These are phyloP conservation scores for Rhynchospora breviuscula DNA, from an alignment of 176 grass and related monocot species.

Conservation along the genomic window DNA sequence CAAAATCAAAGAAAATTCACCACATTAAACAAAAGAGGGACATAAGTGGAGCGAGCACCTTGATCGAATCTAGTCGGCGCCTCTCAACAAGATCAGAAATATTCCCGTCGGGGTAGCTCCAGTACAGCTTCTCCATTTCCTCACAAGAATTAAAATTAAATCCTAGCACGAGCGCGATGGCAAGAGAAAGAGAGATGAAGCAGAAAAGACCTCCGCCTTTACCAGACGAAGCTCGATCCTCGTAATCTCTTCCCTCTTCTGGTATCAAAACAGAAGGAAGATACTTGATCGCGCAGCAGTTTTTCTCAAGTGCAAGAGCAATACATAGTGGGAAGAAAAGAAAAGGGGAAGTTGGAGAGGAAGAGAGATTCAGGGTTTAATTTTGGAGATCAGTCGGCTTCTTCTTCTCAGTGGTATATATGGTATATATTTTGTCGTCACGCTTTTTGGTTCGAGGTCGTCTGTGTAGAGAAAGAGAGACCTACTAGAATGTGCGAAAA, in stretches of 20 bases:
- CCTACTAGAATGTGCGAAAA: not conserved
- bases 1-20: not conserved
- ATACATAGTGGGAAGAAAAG: not conserved
- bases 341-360: not conserved
- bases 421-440: not conserved
- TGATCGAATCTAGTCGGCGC: constrained; percentile 29
- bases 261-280: not conserved
- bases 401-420: not conserved
- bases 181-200: not conserved
- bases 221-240: not conserved
- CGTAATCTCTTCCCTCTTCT: not conserved
- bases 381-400: not conserved
- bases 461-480: not conserved
- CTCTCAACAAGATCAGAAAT: constrained; percentile 54
- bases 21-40: not conserved
- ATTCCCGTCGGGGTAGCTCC: constrained; percentile 59
- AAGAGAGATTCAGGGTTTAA: not conserved
- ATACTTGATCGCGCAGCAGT: not conserved
- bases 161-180: constrained; percentile 12
- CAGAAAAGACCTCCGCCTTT: not conserved
- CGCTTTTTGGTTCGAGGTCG: not conserved
- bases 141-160: not conserved
- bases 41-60: not conserved
- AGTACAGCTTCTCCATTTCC: constrained; percentile 40
- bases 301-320: not conserved